Conservation (phyloP, 2,329 filamentous ascomycete species). For the Fusarium neocosmosporiellum region DNA sequence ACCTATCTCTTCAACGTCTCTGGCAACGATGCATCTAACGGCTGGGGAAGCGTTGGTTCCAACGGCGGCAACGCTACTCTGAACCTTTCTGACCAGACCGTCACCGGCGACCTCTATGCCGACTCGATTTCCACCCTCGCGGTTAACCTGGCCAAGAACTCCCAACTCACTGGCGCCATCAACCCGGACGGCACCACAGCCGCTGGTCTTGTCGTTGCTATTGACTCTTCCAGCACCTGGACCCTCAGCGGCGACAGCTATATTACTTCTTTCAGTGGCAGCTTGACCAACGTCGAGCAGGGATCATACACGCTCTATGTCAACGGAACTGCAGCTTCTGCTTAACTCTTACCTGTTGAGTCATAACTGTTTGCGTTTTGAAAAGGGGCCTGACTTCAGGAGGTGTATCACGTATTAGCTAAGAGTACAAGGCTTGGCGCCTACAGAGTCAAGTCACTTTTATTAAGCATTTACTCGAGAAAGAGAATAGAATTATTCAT, state of each 20-base stretch:
- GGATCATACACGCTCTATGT: conserved; percentile 20
- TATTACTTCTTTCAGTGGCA: conserved; percentile 12
- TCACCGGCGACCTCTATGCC: conserved; percentile 11
- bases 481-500: not conserved
- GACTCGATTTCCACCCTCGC: conserved; percentile 15
- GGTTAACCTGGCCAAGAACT: conserved; percentile 9
- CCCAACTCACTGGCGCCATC: conserved; percentile 7
- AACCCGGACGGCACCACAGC: conserved; percentile 15
- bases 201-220: not conserved
- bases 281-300: conserved; percentile 14
- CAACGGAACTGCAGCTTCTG: conserved; percentile 8
- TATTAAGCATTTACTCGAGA: not conserved
- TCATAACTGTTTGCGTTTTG: not conserved
- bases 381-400: not conserved
- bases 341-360: not conserved
- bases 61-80: conserved; percentile 16
- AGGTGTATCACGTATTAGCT: accelerated
- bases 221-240: conserved; percentile 20
- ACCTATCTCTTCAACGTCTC: conserved; percentile 25
- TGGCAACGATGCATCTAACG: conserved; percentile 17
- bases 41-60: conserved; percentile 22
- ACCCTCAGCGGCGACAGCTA: conserved; percentile 15
- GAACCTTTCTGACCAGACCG: conserved; percentile 20
- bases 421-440: not conserved
- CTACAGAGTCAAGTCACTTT: not conserved